Evolutionary conservation across 2,329 filamentous ascomycete species (phyloP), one percentile per base, ranked within the genome.

Genomic region (Hymenoscyphus infarciens): DNA sequence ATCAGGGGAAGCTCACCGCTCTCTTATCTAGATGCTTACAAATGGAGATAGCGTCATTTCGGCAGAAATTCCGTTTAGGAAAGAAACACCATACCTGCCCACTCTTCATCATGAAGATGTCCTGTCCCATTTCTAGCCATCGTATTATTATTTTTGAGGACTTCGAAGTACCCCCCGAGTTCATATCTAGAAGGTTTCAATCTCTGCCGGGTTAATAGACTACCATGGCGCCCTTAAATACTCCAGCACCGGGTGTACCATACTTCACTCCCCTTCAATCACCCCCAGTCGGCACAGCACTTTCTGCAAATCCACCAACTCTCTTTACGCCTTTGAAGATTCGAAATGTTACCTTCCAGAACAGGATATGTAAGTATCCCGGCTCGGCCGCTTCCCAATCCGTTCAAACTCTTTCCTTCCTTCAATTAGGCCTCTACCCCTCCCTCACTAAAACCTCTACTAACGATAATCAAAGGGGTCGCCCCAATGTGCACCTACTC

Each of bases 401-500:
- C 52, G 19, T 45, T 55, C 42, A 38, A 49, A 35, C 33, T 56
- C 27, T 22, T n/a, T n/a, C 35, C 38, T 35, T 45, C 59, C 27
- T 27, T 35, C 33, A 35, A 13, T 19, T 25, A 22, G 42, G 35
- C 52, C 53, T 31, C 33, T 31, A 54, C 11, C 38, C 25, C 25
- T 4, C 25, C 25, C 49, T 4, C 10, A 10, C 33, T 22, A 25
- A 1, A 25, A 5, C 10, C 3, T 3, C 4, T 55, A 63, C 63
- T 65, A 42, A 64, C 55, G 7, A 35, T 25, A 33, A 10, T 4
- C 13, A 19, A 19, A 68, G 67, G 78, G 64, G 75, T 81, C 49
- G 76, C 77, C 3, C 80, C 80, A 11, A 79, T 82, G 78, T 81
- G 79, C 75, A 79, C 77, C 71, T 75, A 73, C 61, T 71, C 68